Base-by-base conservation (phyloP, 2,329 filamentous ascomycete genomes). In the Cladosporium sp. region DNA sequence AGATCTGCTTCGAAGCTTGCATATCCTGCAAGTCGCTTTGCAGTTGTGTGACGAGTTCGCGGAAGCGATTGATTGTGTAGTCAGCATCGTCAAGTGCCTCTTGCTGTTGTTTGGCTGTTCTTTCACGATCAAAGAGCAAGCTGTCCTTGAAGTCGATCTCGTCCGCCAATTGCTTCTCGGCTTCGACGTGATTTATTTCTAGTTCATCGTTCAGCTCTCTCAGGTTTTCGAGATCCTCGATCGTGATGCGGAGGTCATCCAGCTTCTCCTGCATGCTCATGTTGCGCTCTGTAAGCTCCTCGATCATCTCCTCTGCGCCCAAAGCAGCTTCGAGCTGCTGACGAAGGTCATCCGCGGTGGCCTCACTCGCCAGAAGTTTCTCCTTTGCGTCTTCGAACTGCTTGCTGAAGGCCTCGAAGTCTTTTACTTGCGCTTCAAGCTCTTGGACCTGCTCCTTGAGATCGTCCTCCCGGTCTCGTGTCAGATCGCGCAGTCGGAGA, bases 181-280 rank as follows among this genome's bases (percentile, higher is more conserved):
- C 91, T 74, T 97, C 93, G 4, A 95, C 87, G 74, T 97, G 93
- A 74, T 97, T 97, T 72, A 92, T 86, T 76, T 97, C 93, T 3
- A 99, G 87, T 78, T 99, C 95, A 73, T 98, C 93, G 72, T 92
- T 96, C 71, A 98, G 88, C 75, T 99, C 94, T 75, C 93, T 93
- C 62, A 98, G 81, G 67, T 87, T 92, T 77, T 97, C 92, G 12
- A 98, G 84, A 69, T 98, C 94, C 68, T 93, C 90, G 67, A 98
- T 90, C 8, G 90, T 88, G 21, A 88, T 88, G 73, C 90, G 90
- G 61, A 97, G 85, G 74, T 97, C 90, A 68, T 92, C 90, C 52
- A 97, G 88, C 74, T 92, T 87, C 76, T 96, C 91, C 40, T 89
- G 88, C 75, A 96, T 89, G 69, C 85, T 86, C 82, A 95, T 89